Base-by-base conservation (phyloP, 768 basidiomycete genomes). In the Suillus paluster region DNA sequence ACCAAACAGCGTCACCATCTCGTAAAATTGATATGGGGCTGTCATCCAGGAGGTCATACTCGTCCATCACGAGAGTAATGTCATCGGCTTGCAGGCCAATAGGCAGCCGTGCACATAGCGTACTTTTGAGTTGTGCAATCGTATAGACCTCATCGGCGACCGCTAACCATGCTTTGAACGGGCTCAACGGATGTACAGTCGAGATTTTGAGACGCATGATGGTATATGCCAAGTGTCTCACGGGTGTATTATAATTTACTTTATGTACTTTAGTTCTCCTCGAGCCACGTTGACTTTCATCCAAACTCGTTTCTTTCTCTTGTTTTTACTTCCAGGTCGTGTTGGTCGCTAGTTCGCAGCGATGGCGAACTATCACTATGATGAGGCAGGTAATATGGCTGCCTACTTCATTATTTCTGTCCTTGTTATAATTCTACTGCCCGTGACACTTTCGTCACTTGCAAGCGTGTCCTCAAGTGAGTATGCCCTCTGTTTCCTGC, bases 351-450 rank as follows among this genome's bases (percentile, higher is more conserved):
- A 41, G 48, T 57, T 65, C 68, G 71, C 71, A 67, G 65, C 67
- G 50, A 90, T 92, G 91, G 90, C 89, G 67, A 85, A 89, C 66
- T 93, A 94, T 78, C 83, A 87, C 77, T 94, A 94, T 74, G 92
- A 94, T 75, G 92, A 94, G 80, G 83, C 84, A 52, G 92, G 93
- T 66, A 87, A 86, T 65, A 90, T 94, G 90, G 91, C 92, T 69
- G 84, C 87, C 41, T 98, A 95, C 79, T 98, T 98, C 77, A 77
- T 95, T 63, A 86, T 99, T 59, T 94, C 95, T 9, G 89, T 97
- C 73, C 88, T 98, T 66, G 86, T 88, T 60, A 83, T 98, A 67
- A 70, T 94, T 48, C 86, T 99, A 62, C 74, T 94, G 39, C 97
- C 97, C 0, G 74, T 91, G 64, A 91, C 95, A 1, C 63, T 91